These are phyloP conservation scores for Candida awuae DNA, from an alignment of 805 yeast genomes.

Conservation along the genomic window DNA sequence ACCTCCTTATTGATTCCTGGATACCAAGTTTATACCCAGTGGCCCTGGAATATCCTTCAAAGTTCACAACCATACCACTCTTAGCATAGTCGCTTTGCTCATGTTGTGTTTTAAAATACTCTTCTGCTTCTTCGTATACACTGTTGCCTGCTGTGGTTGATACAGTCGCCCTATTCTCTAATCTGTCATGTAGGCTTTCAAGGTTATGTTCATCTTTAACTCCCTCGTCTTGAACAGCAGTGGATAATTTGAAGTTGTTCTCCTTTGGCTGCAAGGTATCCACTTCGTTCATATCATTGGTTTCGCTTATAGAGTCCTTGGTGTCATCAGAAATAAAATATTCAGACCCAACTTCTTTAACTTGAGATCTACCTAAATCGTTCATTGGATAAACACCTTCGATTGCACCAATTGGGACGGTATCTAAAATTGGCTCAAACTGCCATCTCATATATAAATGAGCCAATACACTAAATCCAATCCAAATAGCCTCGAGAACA, in stretches of 20 bases:
- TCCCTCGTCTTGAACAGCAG: no score
- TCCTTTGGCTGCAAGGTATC: no score
- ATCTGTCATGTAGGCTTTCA: no score
- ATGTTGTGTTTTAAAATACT: not conserved
- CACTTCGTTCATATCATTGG: no score
- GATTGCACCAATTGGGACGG: constrained; percentile 62
- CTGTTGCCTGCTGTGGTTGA: not conserved
- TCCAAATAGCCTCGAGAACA: constrained; percentile 54
- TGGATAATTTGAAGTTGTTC: no score
- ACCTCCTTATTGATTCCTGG: constrained; percentile 13
- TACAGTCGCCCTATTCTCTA: constrained; percentile 5
- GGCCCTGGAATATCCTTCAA: not conserved
- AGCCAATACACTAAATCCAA: constrained; percentile 48
- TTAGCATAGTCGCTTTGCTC: not conserved
- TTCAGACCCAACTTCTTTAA: constrained; percentile 30
- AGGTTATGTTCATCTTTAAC: not conserved
- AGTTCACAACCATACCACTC: constrained; percentile 1
- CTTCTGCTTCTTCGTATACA: not conserved
- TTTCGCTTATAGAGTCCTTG: not conserved
- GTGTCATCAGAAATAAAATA: constrained; percentile 18
- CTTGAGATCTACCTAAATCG: constrained; percentile 60
- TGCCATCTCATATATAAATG: constrained; percentile 53
- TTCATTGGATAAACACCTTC: constrained; percentile 45
- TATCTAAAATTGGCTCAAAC: constrained; percentile 57
- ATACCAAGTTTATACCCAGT: not conserved